Evolutionary conservation across 2,329 filamentous ascomycete genomes (phyloP).

Genomic region (Exophiala bonariae): DNA sequence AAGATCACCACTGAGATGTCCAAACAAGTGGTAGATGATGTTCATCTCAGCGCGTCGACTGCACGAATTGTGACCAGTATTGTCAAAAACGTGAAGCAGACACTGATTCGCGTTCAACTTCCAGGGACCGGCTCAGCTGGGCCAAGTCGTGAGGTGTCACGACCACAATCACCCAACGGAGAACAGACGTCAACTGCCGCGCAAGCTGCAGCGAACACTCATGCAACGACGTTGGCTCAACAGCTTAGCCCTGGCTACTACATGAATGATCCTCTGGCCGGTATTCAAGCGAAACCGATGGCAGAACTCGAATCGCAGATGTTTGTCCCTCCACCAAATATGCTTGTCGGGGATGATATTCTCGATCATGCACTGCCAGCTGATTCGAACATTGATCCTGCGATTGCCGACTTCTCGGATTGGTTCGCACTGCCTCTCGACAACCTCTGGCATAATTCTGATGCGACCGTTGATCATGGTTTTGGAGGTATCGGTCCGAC

Average conservation of each 20-base stretch:
- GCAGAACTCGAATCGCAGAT: slow-evolving; percentile 27
- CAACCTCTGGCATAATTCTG: slow-evolving; percentile 54
- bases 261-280: slow-evolving; percentile 24
- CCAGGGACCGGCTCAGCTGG: slow-evolving; percentile 27
- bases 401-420: slow-evolving; percentile 37
- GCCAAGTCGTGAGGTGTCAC: slow-evolving; percentile 38
- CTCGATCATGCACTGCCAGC: slow-evolving; percentile 20
- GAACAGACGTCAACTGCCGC: slow-evolving; percentile 23
- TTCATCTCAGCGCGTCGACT: slow-evolving; percentile 63
- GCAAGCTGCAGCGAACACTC: slow-evolving; percentile 20
- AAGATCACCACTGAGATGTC: slow-evolving; percentile 59
- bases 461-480: slow-evolving; percentile 49
- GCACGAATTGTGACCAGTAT: slow-evolving; percentile 61
- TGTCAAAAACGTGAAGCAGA: slow-evolving; percentile 33
- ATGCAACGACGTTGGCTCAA: slow-evolving; percentile 12
- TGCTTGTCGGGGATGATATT: slow-evolving; percentile 27
- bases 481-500: slow-evolving; percentile 63
- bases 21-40: slow-evolving; percentile 64
- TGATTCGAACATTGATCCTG: slow-evolving; percentile 18
- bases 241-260: slow-evolving; percentile 14
- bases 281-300: slow-evolving; percentile 26
- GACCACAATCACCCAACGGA: slow-evolving; percentile 26
- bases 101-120: slow-evolving; percentile 28
- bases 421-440: slow-evolving; percentile 65
- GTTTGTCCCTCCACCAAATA: slow-evolving; percentile 28